Base-by-base conservation (phyloP, 495 filamentous ascomycete species). In the Beverwykella pulmonaria region DNA sequence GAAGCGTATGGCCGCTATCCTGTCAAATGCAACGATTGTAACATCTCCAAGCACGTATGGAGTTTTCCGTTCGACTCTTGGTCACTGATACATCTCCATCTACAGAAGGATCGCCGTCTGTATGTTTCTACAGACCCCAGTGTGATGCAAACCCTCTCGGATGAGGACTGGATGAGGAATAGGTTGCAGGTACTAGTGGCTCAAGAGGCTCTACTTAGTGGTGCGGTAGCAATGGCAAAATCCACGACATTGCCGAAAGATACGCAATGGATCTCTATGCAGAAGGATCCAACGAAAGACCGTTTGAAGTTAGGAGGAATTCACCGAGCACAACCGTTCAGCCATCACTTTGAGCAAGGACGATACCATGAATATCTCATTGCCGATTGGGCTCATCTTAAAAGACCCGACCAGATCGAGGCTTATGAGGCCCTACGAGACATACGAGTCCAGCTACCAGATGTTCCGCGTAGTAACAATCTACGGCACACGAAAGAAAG, bases 61-160 rank as follows among this genome's bases (percentile, higher is more conserved):
- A 77, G 76, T 0, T 82, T 81, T 47, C 80, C 79, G 2, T 82
- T 82, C 60, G 78, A 81, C 63, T 71, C 77, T 2, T 81, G 75
- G 75, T 79, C 75, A 14, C 68, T 81, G n/a, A 48, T 75, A 1
- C 62, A 73, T 3, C 62, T 77, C 0, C 78, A 82, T 17, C 17
- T 57, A 68, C 79, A 6, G 54, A 69, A 3, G 66, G 79, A 23
- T 73, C 70, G 26, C 63, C 65, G 36, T 8, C 8, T 9, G 9
- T 41, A 41, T 17, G 9, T 17, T 17, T 17, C 36, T 41, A 17
- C 9, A 9, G 17, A 41, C 17, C 9, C 9, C 9, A 41, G 9
- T 9, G 36, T 41, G 8, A 41, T 41, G 36, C n/a, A n/a, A n/a
- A n/a, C n/a, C n/a, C n/a, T n/a, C n/a, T 9, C 9, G 9, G 36